These are phyloP conservation scores for Leccinellum rugosiceps DNA, from an alignment of 768 basidiomycete genomes.

Conservation along the genomic window DNA sequence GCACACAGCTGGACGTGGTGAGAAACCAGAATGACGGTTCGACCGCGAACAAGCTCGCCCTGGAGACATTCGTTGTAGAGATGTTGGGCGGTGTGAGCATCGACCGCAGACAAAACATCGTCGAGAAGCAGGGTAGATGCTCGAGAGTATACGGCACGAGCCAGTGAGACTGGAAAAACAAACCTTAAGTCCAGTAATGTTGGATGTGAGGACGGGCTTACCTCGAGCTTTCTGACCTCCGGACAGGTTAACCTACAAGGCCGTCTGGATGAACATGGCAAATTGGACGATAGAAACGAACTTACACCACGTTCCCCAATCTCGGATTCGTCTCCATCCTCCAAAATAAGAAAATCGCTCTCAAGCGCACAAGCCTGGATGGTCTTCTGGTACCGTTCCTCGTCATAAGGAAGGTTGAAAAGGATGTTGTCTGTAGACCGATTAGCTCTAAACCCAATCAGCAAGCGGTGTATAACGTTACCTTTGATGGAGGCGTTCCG, in stretches of 20 bases:
- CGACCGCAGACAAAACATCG: constrained; percentile 75
- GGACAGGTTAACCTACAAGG: constrained; percentile 27
- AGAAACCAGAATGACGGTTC: constrained; percentile 88
- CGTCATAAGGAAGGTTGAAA: constrained; percentile 73
- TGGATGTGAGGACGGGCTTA: constrained; percentile 20
- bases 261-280: background rate
- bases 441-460: constrained; percentile 38
- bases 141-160: constrained; percentile 87
- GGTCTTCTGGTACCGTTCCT: constrained; percentile 71
- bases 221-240: constrained; percentile 70
- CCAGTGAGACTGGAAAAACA: constrained; percentile 52
- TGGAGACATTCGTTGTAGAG: constrained; percentile 76
- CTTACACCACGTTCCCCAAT: constrained; percentile 81
- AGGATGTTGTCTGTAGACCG: constrained; percentile 59
- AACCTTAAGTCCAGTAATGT: background rate
- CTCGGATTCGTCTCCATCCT: constrained; percentile 85
- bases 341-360: constrained; percentile 75
- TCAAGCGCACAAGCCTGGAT: constrained; percentile 74
- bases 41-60: constrained; percentile 72
- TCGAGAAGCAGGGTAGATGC: constrained; percentile 81
- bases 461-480: background rate
- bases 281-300: background rate
- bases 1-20: constrained; percentile 91
- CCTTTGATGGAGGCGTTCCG: constrained; percentile 58
- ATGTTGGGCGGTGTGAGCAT: constrained; percentile 82